These are phyloP conservation scores for Kurtzmaniella quercitrusa DNA, from an alignment of 1,139 yeast genomes.

Conservation along the genomic window DNA sequence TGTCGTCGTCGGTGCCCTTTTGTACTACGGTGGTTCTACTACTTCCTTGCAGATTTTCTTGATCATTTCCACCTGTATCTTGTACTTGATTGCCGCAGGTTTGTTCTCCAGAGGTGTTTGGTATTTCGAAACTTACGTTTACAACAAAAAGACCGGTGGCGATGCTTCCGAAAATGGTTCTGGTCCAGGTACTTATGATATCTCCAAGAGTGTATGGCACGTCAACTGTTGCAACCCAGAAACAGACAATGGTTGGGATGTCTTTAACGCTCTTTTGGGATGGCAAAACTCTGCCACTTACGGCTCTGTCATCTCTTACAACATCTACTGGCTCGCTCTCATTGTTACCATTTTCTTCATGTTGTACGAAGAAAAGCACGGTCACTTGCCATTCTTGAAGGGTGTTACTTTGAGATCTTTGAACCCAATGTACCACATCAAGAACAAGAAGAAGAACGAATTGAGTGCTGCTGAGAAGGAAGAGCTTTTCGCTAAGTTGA, in stretches of 20 bases:
- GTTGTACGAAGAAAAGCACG: constrained; percentile 66
- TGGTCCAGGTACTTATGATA: constrained; percentile 90
- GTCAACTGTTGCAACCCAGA: constrained; percentile 93
- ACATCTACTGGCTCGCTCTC: constrained; percentile 72
- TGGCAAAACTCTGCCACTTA: constrained; percentile 93
- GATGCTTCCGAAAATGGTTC: constrained; percentile 87
- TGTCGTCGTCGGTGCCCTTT: constrained; percentile 53
- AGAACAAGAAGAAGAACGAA: constrained; percentile 62
- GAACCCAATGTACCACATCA: constrained; percentile 71
- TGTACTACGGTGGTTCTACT: constrained; percentile 75
- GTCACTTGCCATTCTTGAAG: constrained; percentile 41
- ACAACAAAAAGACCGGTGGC: constrained; percentile 67
- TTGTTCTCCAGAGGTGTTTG: constrained; percentile 87
- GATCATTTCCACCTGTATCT: constrained; percentile 73
- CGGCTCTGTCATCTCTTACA: constrained; percentile 81
- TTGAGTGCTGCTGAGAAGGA: constrained; percentile 50
- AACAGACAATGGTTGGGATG: constrained; percentile 88
- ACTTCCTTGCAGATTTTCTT: constrained; percentile 78
- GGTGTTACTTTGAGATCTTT: constrained; percentile 48
- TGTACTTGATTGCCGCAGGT: constrained; percentile 85
- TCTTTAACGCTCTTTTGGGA: constrained; percentile 80
- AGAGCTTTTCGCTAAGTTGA: constrained; percentile 46
- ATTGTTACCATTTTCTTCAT: constrained; percentile 53
- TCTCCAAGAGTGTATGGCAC: constrained; percentile 78
- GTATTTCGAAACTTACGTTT: constrained; percentile 70